Percentiles rank a stretch among this genome's conserved stretches.
phyloP scores from a whole-genome alignment of 805 yeast species.

The Yamadazyma sp. region DNA sequence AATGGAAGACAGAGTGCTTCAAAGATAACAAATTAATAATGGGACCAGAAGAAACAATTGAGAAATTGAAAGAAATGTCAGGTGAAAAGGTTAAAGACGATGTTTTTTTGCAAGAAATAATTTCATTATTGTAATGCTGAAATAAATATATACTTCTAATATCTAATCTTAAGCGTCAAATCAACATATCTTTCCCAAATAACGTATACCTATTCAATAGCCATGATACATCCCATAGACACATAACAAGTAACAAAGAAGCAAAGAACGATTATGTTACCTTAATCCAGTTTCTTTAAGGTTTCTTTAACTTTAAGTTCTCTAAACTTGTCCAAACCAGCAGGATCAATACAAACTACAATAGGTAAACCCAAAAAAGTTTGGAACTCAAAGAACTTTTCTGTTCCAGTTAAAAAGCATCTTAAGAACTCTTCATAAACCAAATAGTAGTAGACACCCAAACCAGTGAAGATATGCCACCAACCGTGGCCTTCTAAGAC shows the following conservation, averaged over 20 bases:
- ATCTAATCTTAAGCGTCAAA: too few species aligned
- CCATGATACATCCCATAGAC: too few species aligned
- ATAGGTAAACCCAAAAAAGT: slow-evolving; percentile 64
- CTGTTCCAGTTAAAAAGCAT: slow-evolving; percentile 58
- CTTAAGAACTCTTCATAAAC: slow-evolving; percentile 76
- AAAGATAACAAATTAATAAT: slow-evolving; percentile 22
- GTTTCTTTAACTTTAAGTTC: slow-evolving; percentile 1
- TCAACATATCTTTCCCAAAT: too few species aligned
- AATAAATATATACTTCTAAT: too few species aligned
- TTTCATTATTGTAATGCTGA: slow-evolving; percentile 28
- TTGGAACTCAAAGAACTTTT: slow-evolving; percentile 51
- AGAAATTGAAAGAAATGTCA: slow-evolving; percentile 28
- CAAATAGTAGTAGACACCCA: slow-evolving; percentile 83
- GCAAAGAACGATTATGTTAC: not conserved
- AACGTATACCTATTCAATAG: too few species aligned
- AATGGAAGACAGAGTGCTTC: slow-evolving; percentile 51
- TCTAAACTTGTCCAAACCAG: slow-evolving; percentile 20
- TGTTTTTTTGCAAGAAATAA: slow-evolving; percentile 45
- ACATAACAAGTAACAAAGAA: too few species aligned
- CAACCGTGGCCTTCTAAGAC: slow-evolving; percentile 91
- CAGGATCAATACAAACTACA: slow-evolving; percentile 26
- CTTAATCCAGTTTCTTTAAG: not conserved
- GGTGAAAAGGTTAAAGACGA: slow-evolving; percentile 31
- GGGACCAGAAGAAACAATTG: slow-evolving; percentile 38
- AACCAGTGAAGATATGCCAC: slow-evolving; percentile 92